A percentile compares a stretch with the other conserved stretches of the same genome.
These are phyloP conservation scores for Zygosaccharomyces lentus DNA, from an alignment of 805 yeast species.

Conservation along the genomic window DNA sequence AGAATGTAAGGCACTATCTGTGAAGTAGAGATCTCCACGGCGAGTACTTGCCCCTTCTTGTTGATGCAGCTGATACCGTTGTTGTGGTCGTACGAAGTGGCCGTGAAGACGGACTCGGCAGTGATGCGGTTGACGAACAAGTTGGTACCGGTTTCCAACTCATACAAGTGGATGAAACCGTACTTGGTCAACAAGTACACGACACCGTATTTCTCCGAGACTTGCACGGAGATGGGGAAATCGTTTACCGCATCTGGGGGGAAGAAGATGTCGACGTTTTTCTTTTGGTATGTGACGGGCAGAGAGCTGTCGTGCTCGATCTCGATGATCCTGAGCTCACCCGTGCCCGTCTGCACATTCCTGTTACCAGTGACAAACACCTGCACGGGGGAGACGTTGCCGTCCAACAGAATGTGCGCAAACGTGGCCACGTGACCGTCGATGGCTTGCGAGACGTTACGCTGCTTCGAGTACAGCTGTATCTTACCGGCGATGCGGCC, in stretches of 20 bases:
- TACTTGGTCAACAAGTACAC: conserved; percentile 87
- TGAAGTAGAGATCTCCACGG: conserved; percentile 81
- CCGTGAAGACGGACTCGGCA: conserved; percentile 91
- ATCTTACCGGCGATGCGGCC: conserved; percentile 95
- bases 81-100: conserved; percentile 62
- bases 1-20: conserved; percentile 86
- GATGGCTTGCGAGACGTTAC: conserved; percentile 92
- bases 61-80: conserved; percentile 91
- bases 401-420: conserved; percentile 69
- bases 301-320: conserved; percentile 86
- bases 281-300: conserved; percentile 76
- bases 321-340: conserved; percentile 87
- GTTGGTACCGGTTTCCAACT: conserved; percentile 85
- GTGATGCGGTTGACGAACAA: conserved; percentile 95
- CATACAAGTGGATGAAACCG: conserved; percentile 95
- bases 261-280: conserved; percentile 87
- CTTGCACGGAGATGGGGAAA: conserved; percentile 90
- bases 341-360: conserved; percentile 68
- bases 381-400: conserved; percentile 69
- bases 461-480: conserved; percentile 81
- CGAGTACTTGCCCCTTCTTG: conserved; percentile 90
- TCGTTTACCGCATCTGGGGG: conserved; percentile 96
- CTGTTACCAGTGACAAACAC: conserved; percentile 92
- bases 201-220: conserved; percentile 81
- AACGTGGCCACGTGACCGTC: conserved; percentile 97